These are phyloP conservation scores for Leptographium radiaticola DNA, from an alignment of 2,329 filamentous ascomycete genomes.

Conservation along the genomic window DNA sequence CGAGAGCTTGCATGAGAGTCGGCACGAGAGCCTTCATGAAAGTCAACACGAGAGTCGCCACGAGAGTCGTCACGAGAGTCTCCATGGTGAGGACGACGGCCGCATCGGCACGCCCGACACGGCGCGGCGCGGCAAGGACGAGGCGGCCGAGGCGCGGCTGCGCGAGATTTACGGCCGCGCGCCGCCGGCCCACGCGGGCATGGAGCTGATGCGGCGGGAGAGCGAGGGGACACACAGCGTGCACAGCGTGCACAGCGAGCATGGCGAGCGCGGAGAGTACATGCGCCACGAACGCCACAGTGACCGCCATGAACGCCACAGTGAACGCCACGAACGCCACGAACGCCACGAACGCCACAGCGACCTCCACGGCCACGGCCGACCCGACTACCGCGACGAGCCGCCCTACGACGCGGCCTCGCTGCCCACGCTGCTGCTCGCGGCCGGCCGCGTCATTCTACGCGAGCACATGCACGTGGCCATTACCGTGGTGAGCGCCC, in stretches of 20 bases:
- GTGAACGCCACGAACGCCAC: no score
- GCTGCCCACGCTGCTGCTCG: slow-evolving; percentile 39
- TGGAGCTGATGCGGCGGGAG: background rate
- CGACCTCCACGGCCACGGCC: no score
- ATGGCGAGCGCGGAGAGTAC: no score
- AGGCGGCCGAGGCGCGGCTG: slow-evolving; percentile 34
- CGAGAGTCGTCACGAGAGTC: slow-evolving; percentile 4
- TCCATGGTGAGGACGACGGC: background rate
- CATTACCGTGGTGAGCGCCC: slow-evolving; percentile 38
- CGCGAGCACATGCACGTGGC: slow-evolving; percentile 46
- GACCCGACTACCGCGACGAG: no score
- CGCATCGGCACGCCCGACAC: slow-evolving; percentile 12
- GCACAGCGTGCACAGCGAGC: slow-evolving; percentile 1
- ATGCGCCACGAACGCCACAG: no score
- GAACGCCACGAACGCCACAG: no score
- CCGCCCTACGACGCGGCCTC: slow-evolving; percentile 28
- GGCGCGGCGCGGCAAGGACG: slow-evolving; percentile 14
- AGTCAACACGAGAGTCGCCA: background rate
- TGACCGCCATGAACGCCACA: no score
- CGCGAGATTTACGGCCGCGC: slow-evolving; percentile 40
- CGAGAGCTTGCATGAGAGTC: background rate
- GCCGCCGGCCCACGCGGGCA: background rate
- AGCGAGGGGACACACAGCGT: background rate
- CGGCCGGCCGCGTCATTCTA: slow-evolving; percentile 39
- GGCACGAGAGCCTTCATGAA: background rate